A percentile compares a stretch with the other conserved stretches of the same genome.
Evolutionary conservation across 257 asterid species (phyloP).

Genomic region (Ilex aquifolium): DNA sequence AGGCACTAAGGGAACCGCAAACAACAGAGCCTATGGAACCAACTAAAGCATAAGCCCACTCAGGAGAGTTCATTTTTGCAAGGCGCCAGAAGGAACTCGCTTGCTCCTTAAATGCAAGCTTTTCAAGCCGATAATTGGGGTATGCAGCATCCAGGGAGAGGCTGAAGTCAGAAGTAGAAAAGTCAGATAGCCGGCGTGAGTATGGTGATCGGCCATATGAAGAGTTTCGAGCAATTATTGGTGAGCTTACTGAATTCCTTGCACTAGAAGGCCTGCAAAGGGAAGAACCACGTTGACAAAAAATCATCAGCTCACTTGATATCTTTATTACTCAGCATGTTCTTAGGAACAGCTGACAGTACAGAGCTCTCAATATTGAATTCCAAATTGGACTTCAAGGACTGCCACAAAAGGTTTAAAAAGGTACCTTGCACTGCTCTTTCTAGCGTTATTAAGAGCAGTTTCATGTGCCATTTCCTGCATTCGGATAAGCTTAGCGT

Average conservation of each 20-base stretch:
- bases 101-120: constrained; percentile 85
- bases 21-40: constrained; percentile 83
- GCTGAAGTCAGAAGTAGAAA: constrained; percentile 89
- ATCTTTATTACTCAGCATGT: no score
- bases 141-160: constrained; percentile 65
- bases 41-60: constrained; percentile 73
- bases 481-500: constrained; percentile 76
- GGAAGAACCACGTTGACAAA: constrained; percentile 1
- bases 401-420: no score
- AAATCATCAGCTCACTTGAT: not conserved
- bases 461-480: constrained; percentile 93
- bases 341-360: no score
- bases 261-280: constrained; percentile 83
- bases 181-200: constrained; percentile 79
- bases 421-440: constrained; percentile 76
- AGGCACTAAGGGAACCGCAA: constrained; percentile 91
- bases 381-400: no score
- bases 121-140: constrained; percentile 61
- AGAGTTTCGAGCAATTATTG: constrained; percentile 77
- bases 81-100: constrained; percentile 81
- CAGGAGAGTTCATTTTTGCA: constrained; percentile 91
- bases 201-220: constrained; percentile 87
- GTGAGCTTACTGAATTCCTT: constrained; percentile 87
- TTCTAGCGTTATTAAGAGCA: constrained; percentile 60
- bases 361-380: no score